A percentile compares a stretch with the other conserved stretches of the same genome.
phyloP scores from a whole-genome alignment of 345 rosid species.

The Syzygium grande region DNA sequence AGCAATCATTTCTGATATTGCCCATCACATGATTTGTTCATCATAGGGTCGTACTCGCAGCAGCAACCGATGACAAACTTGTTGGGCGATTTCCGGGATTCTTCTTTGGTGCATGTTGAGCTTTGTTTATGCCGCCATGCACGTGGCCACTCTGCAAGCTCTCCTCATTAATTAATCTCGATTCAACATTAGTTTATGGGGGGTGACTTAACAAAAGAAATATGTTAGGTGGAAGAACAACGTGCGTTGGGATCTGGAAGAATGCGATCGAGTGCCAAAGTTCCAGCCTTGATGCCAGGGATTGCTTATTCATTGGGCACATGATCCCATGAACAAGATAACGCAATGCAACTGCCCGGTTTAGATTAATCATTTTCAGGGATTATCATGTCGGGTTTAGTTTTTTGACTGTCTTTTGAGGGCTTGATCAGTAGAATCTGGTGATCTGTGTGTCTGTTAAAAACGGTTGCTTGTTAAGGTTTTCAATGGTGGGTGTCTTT shows the following conservation, averaged over 20 bases:
- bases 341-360: neutral
- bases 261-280: slow-evolving; percentile 4
- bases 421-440: neutral
- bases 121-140: slow-evolving; percentile 4
- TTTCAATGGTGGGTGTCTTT: neutral
- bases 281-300: slow-evolving; percentile 16
- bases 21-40: slow-evolving; percentile 13
- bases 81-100: neutral
- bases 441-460: neutral
- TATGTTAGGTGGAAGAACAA: neutral
- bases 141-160: slow-evolving; percentile 22
- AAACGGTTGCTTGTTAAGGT: neutral
- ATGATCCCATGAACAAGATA: slow-evolving; percentile 14
- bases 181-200: neutral
- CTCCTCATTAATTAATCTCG: slow-evolving; percentile 3
- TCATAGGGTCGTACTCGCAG: neutral
- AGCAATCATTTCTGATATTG: slow-evolving; percentile 1
- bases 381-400: neutral
- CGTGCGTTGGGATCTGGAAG: slow-evolving; percentile 14
- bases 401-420: neutral
- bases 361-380: neutral
- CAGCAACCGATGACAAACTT: neutral
- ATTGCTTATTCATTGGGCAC: slow-evolving; percentile 7
- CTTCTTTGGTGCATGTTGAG: neutral
- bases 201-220: neutral